Conservation (phyloP, 148 eudicot species). For the Beta vulgaris region DNA sequence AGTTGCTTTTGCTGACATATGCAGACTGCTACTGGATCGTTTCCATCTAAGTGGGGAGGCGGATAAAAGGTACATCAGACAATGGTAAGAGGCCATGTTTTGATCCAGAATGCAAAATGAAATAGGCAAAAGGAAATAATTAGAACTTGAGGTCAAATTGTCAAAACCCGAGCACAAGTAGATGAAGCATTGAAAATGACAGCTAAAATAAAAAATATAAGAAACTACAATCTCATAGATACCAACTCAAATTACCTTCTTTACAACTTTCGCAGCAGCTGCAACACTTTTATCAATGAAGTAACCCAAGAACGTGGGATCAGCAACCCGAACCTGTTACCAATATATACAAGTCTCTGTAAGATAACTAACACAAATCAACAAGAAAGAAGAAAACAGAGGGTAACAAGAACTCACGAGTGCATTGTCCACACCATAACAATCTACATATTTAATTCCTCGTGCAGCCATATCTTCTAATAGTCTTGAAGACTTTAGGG, state of each 20-base stretch:
- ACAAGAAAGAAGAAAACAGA: not conserved
- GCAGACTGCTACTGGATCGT: too few relatives aligned
- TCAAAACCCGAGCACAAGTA: not conserved
- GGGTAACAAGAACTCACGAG: slow-evolving; percentile 49
- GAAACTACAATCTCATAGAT: not conserved
- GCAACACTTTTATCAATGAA: slow-evolving; percentile 82
- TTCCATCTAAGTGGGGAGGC: too few relatives aligned
- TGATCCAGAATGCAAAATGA: not conserved
- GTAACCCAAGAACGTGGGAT: slow-evolving; percentile 97
- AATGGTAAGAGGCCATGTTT: not conserved
- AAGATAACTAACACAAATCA: slow-evolving; percentile 18
- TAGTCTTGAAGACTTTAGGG: slow-evolving; percentile 77
- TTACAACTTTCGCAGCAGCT: slow-evolving; percentile 95
- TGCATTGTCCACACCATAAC: slow-evolving; percentile 98
- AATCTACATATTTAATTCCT: slow-evolving; percentile 87
- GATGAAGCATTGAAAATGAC: not conserved
- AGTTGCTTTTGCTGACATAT: too few relatives aligned
- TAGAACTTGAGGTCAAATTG: not conserved
- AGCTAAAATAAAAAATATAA: not conserved
- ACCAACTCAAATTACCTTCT: slow-evolving; percentile 51
- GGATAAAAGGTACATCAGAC: not conserved
- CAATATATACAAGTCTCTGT: slow-evolving; percentile 8
- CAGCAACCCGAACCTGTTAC: slow-evolving; percentile 92
- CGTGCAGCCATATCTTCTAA: slow-evolving; percentile 91
- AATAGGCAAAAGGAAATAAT: not conserved